These are phyloP conservation scores for Xanthoceras sorbifolium DNA, from an alignment of 345 rosid species.

Conservation along the genomic window DNA sequence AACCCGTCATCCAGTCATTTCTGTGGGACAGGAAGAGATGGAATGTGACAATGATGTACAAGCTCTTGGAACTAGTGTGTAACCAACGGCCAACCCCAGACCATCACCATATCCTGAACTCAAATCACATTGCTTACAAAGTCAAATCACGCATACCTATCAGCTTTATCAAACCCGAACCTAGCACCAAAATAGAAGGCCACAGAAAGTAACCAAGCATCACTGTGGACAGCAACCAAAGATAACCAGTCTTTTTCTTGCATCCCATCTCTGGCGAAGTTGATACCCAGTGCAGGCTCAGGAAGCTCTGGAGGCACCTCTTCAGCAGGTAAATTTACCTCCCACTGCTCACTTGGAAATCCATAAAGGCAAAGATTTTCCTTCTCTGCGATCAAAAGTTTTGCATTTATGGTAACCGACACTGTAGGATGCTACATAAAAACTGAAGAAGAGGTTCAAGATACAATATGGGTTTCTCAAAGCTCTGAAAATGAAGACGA, in stretches of 20 bases:
- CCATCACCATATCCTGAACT: background rate
- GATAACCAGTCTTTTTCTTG: slow-evolving; percentile 65
- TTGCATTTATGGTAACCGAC: background rate
- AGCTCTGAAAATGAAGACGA: background rate
- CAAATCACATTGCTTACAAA: slow-evolving; percentile 1
- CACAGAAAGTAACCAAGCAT: slow-evolving; percentile 61
- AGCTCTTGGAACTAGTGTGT: background rate
- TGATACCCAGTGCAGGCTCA: slow-evolving; percentile 61
- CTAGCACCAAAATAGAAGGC: slow-evolving; percentile 62
- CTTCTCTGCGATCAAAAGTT: slow-evolving; percentile 36
- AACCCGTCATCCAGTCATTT: background rate
- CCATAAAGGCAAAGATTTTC: slow-evolving; percentile 63
- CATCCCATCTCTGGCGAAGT: slow-evolving; percentile 70
- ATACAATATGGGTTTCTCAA: background rate
- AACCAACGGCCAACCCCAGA: background rate
- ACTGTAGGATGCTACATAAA: background rate
- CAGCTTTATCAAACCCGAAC: slow-evolving; percentile 57
- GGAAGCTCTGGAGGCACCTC: slow-evolving; percentile 72
- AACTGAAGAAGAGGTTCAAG: background rate
- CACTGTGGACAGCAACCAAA: slow-evolving; percentile 61
- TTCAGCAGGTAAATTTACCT: slow-evolving; percentile 65
- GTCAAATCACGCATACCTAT: slow-evolving; percentile 40
- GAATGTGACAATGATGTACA: background rate
- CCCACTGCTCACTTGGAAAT: slow-evolving; percentile 60
- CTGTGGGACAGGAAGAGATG: background rate